Evolutionary conservation across 2,329 filamentous ascomycete species (phyloP).

Genomic region (Xylaria hypoxylon): DNA sequence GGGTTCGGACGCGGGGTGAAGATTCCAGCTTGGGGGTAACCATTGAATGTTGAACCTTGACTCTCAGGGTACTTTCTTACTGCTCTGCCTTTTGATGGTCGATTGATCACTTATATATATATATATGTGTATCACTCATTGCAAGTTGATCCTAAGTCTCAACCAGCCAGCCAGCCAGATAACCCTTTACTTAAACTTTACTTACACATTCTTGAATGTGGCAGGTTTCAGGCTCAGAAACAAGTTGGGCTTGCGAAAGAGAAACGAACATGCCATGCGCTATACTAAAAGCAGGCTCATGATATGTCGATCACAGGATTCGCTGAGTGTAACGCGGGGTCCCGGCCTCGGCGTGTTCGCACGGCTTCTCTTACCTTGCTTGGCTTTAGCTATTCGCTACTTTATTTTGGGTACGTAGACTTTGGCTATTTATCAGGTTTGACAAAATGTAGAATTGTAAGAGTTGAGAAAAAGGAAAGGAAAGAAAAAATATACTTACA

Average conservation of each 20-base stretch:
- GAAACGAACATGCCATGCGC: conserved; percentile 6
- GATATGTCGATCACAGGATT: conserved; percentile 28
- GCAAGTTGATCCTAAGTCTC: not conserved
- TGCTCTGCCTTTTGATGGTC: no score
- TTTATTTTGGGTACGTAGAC: not conserved
- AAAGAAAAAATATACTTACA: not conserved
- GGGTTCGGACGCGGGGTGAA: conserved; percentile 26
- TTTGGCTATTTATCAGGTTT: no score
- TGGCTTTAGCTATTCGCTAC: not conserved
- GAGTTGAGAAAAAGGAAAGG: not conserved
- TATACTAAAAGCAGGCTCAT: conserved; percentile 22
- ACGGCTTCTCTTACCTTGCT: conserved; percentile 5
- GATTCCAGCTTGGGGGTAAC: conserved; percentile 10
- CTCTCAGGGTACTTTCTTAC: no score
- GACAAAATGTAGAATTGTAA: not conserved
- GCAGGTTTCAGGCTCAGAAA: not conserved
- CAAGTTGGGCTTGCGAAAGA: conserved; percentile 7
- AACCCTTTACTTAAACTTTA: not conserved
- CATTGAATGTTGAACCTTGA: conserved; percentile 2
- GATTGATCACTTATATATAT: no score
- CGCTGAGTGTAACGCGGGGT: conserved; percentile 19
- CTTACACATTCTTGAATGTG: not conserved
- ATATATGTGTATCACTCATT: no score
- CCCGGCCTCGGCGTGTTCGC: conserved; percentile 15
- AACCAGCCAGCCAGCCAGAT: not conserved